phyloP scores from a whole-genome alignment of 2,329 filamentous ascomycete genomes.

The Aaosphaeria pasadenensis region DNA sequence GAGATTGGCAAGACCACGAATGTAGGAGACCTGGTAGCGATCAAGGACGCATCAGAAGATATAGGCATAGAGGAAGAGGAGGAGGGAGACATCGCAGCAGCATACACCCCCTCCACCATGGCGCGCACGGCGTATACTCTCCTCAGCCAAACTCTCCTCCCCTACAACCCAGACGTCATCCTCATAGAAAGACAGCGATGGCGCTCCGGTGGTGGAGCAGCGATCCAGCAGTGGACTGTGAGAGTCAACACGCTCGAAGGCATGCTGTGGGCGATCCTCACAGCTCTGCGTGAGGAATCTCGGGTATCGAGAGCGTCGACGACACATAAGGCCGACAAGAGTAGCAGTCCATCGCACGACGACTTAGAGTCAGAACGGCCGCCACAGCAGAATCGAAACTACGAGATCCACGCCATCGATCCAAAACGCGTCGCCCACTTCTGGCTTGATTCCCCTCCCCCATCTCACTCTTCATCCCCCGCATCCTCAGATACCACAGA shows the following conservation, averaged over 20 bases:
- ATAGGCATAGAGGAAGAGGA: conserved; percentile 7
- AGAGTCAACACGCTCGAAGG: conserved; percentile 78
- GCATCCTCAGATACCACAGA: background rate
- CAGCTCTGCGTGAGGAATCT: conserved; percentile 43
- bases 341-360: no score
- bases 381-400: background rate
- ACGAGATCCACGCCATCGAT: conserved; percentile 26
- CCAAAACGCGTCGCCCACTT: conserved; percentile 38
- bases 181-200: conserved; percentile 67
- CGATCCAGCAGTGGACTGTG: conserved; percentile 78
- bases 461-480: no score
- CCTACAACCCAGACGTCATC: conserved; percentile 62
- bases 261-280: conserved; percentile 72
- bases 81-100: conserved; percentile 25
- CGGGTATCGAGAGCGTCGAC: background rate
- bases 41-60: background rate
- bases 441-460: conserved; percentile 22
- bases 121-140: conserved; percentile 56
- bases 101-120: conserved; percentile 53
- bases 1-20: conserved; percentile 4
- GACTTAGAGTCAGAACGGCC: background rate
- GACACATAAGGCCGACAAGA: background rate
- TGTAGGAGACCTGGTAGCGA: background rate
- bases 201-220: conserved; percentile 61
- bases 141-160: conserved; percentile 47